These are phyloP conservation scores for Fusarium clavum DNA, from an alignment of 2,329 filamentous ascomycete species.

Conservation along the genomic window DNA sequence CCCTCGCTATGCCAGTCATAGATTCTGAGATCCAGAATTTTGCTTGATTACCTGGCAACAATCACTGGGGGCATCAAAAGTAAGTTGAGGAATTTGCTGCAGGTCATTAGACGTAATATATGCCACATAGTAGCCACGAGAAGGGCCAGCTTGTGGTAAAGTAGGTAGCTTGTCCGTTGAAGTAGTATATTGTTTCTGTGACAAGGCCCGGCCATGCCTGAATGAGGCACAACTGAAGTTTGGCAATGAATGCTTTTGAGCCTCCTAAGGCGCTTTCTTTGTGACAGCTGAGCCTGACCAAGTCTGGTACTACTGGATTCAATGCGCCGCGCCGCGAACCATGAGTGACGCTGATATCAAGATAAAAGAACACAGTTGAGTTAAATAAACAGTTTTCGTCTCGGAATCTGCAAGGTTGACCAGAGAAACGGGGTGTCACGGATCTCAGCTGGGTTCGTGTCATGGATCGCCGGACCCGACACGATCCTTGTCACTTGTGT, in stretches of 20 bases:
- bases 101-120: background rate
- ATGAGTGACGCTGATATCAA: background rate
- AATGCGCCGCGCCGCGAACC: background rate
- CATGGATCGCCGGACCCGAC: constrained; percentile 26
- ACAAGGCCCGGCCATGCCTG: background rate
- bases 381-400: constrained; percentile 12
- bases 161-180: background rate
- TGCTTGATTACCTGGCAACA: background rate
- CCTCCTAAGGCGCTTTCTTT: background rate
- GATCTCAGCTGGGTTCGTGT: constrained; percentile 42
- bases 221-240: background rate
- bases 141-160: background rate
- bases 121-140: background rate
- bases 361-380: constrained; percentile 9
- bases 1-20: constrained; percentile 2
- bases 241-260: background rate
- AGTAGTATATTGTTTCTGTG: background rate
- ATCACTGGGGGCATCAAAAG: background rate
- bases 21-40: background rate
- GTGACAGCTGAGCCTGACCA: background rate
- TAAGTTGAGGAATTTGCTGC: background rate
- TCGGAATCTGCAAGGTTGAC: constrained; percentile 13
- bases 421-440: constrained; percentile 35
- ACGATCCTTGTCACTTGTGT: constrained; percentile 26
- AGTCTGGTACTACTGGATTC: background rate